Conservation (phyloP, 2,329 filamentous ascomycete species). For the Pseudogymnoascus sp. region DNA sequence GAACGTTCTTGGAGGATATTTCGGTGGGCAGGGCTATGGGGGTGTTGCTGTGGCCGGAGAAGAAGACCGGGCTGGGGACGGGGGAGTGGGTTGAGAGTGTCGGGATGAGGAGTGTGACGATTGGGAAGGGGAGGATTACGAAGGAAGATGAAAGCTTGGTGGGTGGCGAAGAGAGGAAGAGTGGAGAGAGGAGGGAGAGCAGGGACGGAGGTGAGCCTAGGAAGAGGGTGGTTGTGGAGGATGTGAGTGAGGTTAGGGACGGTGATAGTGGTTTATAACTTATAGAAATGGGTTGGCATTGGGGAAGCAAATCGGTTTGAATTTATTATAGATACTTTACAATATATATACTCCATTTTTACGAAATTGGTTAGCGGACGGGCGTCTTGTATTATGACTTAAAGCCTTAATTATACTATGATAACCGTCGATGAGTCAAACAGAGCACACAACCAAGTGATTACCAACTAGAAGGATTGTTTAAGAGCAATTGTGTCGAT, state of each 20-base stretch:
- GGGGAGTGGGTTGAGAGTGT: not conserved
- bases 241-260: not conserved
- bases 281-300: not conserved
- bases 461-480: too few relatives aligned
- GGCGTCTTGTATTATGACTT: too few relatives aligned
- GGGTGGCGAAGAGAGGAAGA: not conserved
- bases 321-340: not conserved
- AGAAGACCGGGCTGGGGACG: not conserved
- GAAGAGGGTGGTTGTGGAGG: slow-evolving; percentile 9
- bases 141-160: not conserved
- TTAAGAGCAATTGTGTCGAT: too few relatives aligned
- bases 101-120: not conserved
- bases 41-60: not conserved
- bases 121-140: not conserved
- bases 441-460: too few relatives aligned
- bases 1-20: not conserved
- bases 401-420: too few relatives aligned
- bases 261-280: not conserved
- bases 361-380: too few relatives aligned
- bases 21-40: not conserved
- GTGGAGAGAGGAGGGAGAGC: not conserved
- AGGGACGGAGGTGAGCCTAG: not conserved
- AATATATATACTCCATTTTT: not conserved
- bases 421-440: too few relatives aligned
- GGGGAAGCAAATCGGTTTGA: not conserved